Conservation (phyloP, 2,329 filamentous ascomycete species). For the Talaromyces sp. region DNA sequence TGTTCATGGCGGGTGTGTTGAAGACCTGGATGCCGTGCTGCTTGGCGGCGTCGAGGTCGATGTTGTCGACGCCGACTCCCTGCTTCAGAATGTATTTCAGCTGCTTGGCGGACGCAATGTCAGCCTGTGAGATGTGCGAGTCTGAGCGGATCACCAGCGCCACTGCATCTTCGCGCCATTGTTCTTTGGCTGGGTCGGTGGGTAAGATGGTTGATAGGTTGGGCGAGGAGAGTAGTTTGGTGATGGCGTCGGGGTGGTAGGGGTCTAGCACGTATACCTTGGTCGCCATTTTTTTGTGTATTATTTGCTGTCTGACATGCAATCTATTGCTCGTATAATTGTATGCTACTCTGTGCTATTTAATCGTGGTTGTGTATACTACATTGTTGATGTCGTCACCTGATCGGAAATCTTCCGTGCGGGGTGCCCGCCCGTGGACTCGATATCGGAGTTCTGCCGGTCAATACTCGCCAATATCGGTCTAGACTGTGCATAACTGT, state of each 20-base stretch:
- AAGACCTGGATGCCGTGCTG: conserved; percentile 18
- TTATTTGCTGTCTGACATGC: neutral
- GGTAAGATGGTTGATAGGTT: conserved; percentile 18
- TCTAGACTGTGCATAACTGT: neutral
- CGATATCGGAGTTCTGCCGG: neutral
- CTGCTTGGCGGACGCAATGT: conserved; percentile 19
- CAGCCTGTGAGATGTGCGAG: conserved; percentile 16
- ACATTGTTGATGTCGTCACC: neutral
- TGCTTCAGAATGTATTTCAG: conserved; percentile 27
- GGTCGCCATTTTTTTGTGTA: neutral
- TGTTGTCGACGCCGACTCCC: conserved; percentile 26
- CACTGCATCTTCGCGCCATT: conserved; percentile 19
- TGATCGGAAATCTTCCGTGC: conserved; percentile 1
- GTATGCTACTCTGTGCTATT: neutral
- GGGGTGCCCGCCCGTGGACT: neutral
- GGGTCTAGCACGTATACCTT: conserved; percentile 18
- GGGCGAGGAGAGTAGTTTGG: conserved; percentile 12
- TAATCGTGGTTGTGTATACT: neutral
- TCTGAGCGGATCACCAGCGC: conserved; percentile 22
- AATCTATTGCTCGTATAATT: neutral
- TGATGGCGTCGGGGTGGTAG: conserved; percentile 24
- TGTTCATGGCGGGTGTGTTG: conserved; percentile 24
- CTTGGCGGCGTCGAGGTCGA: conserved; percentile 22
- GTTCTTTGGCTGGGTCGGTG: conserved; percentile 10
- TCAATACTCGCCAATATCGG: neutral